Evolutionary conservation across 306 rosid genomes (phyloP).

Genomic region (Trifolium pratense): DNA sequence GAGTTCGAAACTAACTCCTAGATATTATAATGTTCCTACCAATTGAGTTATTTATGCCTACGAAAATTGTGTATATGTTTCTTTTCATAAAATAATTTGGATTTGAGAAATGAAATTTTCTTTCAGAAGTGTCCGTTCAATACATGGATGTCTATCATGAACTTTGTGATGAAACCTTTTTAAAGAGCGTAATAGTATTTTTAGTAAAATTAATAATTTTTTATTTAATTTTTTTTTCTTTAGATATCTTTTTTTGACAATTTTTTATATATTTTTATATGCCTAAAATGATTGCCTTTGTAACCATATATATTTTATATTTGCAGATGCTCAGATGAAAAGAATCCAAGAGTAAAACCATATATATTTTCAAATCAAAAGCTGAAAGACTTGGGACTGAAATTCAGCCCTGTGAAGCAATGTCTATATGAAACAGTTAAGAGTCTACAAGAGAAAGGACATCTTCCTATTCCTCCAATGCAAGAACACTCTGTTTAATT

Average conservation of each 20-base stretch:
- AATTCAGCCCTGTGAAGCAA: conserved; percentile 74
- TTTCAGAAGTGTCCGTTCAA: no score
- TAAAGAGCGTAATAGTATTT: no score
- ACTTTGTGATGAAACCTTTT: no score
- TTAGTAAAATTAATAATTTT: no score
- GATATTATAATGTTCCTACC: no score
- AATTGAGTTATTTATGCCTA: no score
- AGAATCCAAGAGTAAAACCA: conserved; percentile 73
- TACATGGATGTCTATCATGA: no score
- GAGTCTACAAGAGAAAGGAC: conserved; percentile 86
- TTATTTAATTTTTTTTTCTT: no score
- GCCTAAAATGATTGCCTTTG: no score
- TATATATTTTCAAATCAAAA: conserved; percentile 74
- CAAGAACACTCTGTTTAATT: conserved; percentile 49
- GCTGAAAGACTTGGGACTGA: conserved; percentile 75
- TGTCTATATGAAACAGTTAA: conserved; percentile 82
- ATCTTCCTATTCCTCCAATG: conserved; percentile 56
- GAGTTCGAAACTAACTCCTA: no score
- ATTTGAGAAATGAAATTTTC: background rate
- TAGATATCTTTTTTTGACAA: no score
- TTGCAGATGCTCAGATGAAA: conserved; percentile 79
- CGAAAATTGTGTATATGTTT: background rate
- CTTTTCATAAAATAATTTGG: background rate
- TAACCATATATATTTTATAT: background rate
- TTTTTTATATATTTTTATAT: no score